These are phyloP conservation scores for Mycena capillaripes DNA, from an alignment of 768 basidiomycete genomes.

Conservation along the genomic window DNA sequence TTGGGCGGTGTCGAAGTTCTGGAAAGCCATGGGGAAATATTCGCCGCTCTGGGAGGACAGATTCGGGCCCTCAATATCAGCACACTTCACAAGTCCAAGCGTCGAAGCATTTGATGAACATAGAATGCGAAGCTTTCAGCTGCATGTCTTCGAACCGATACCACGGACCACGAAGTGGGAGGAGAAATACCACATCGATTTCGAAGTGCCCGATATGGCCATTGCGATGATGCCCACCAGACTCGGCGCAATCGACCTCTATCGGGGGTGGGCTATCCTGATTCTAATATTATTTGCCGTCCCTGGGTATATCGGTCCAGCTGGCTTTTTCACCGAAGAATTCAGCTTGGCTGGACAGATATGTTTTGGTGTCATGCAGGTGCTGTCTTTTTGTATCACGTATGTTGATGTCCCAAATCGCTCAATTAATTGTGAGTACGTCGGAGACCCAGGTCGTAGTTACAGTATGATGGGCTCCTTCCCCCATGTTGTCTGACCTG, in stretches of 20 bases:
- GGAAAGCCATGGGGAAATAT: constrained; percentile 8
- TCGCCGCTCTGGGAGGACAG: constrained; percentile 5
- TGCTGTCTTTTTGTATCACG: not conserved
- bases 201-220: constrained; percentile 6
- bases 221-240: not conserved
- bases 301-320: constrained; percentile 14
- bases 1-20: constrained; percentile 11
- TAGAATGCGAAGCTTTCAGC: not conserved
- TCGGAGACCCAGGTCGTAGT: not conserved
- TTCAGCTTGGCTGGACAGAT: not conserved
- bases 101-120: constrained; percentile 1
- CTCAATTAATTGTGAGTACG: constrained; percentile 13
- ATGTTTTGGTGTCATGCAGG: constrained; percentile 6
- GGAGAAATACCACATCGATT: constrained; percentile 4
- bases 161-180: constrained; percentile 2
- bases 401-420: constrained; percentile 5
- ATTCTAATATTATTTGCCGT: constrained; percentile 1
- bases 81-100: constrained; percentile 15
- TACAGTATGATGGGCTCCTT: constrained; percentile 2
- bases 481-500: not conserved
- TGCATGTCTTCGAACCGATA: constrained; percentile 10
- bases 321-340: constrained; percentile 11
- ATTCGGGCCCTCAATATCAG: constrained; percentile 12
- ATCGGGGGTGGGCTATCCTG: not conserved
- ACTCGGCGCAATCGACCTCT: not conserved